Base-by-base conservation (phyloP, 306 rosid species). In the Potentilla sterilis region DNA sequence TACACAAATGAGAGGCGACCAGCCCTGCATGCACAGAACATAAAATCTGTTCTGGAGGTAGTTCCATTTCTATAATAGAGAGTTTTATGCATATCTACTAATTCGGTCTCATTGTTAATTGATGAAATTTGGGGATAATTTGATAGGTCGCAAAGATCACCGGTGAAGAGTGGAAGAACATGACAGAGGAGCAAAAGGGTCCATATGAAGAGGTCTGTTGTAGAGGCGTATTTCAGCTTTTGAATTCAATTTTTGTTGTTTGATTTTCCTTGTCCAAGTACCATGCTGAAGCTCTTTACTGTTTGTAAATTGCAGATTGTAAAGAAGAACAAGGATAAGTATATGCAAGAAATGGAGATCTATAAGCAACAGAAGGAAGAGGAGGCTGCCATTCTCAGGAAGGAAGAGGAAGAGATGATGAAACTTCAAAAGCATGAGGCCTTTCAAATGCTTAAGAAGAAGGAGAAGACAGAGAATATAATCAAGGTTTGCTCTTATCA, bases 391-490 rank as follows among this genome's bases (percentile, higher is more conserved):
- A 67, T n/a, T 72, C 79, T 86, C 14, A 84, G 69, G 77, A 92
- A 86, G 77, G 99, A 90, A 73, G 97, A 81, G 85, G 92, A 88
- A 67, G 98, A 95, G 81, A 84, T 83, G 4, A 84, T 84, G 93
- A 92, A 95, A 21, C 87, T 92, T 66, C 97, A 92, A 78, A 95
- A 88, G 80, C 97, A 90, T 40, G 97, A 95, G 80, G 97, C 97
- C 48, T 43, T 92, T 82, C 92, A 81, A 43, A 72, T 92, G 34
- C 93, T 95, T 8, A 95, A 86, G 91, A 92, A 95, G 81, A 95
- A 95, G 83, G 98, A 95, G 86, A 95, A 92, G 83, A 89, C 92
- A 54, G 90, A 96, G 3, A 90, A 88, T 44, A 82, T 92, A 2
- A 88, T 90, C 81, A 92, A 96, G 93, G 98, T 90, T 19, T 61